Evolutionary conservation across 2,329 filamentous ascomycete species (phyloP).

Genomic region (Pezicula neosporulosa): DNA sequence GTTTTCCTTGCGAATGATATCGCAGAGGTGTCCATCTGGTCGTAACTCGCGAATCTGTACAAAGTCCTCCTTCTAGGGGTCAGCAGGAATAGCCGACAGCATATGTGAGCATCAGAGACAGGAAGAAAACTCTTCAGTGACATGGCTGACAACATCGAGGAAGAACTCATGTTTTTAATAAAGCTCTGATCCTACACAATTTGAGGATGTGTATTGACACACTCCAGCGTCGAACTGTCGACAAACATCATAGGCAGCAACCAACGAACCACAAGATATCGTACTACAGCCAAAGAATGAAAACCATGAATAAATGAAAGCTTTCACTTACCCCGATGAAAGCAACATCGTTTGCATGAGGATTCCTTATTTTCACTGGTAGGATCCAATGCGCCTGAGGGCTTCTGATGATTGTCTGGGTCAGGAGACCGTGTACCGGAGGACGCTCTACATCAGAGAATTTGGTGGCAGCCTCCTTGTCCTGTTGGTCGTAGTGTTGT

Average conservation of each 20-base stretch:
- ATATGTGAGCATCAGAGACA: neutral
- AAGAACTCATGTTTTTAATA: too few relatives aligned
- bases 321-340: slow-evolving; percentile 70
- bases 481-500: slow-evolving; percentile 28
- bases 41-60: slow-evolving; percentile 77
- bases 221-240: neutral
- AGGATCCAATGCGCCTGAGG: slow-evolving; percentile 74
- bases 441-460: slow-evolving; percentile 29
- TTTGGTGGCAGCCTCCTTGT: slow-evolving; percentile 29
- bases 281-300: neutral
- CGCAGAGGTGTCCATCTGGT: slow-evolving; percentile 65
- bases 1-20: slow-evolving; percentile 74
- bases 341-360: slow-evolving; percentile 73
- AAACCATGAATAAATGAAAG: slow-evolving; percentile 2
- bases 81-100: slow-evolving; percentile 9
- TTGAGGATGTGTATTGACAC: neutral
- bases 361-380: slow-evolving; percentile 72
- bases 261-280: neutral
- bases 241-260: neutral
- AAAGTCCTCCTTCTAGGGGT: slow-evolving; percentile 59
- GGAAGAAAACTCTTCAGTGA: neutral
- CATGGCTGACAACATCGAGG: too few relatives aligned
- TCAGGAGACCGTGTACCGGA: slow-evolving; percentile 68
- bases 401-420: slow-evolving; percentile 73
- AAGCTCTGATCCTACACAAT: too few relatives aligned